Percentiles rank a stretch among this genome's conserved stretches.
phyloP scores from a whole-genome alignment of 2,329 filamentous ascomycete genomes.

The Pseudocercospora fijiensis region DNA sequence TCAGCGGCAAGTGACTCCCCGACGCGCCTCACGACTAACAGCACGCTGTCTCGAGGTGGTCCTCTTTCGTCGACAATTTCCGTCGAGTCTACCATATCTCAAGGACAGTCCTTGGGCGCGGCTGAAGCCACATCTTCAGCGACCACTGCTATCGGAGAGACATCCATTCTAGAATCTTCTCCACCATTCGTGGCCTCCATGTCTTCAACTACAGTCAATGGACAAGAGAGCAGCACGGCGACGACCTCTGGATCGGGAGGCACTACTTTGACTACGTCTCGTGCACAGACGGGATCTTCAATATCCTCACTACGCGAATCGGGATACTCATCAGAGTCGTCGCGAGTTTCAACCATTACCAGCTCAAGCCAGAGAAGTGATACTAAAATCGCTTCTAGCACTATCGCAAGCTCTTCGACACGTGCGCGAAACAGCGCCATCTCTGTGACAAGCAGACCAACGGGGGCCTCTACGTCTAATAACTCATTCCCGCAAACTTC shows the following conservation, averaged over 20 bases:
- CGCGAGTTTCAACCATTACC: not conserved
- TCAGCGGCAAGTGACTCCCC: not conserved
- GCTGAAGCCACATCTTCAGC: not conserved
- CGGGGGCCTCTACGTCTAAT: slow-evolving; percentile 17
- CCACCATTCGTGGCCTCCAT: not conserved
- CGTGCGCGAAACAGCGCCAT: slow-evolving; percentile 13
- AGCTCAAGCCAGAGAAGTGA: not conserved
- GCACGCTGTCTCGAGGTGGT: not conserved
- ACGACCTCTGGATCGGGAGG: not conserved
- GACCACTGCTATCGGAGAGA: not conserved
- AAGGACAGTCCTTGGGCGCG: not conserved
- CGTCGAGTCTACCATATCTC: not conserved
- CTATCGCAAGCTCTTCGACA: slow-evolving; percentile 1
- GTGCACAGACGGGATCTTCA: not conserved
- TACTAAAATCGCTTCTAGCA: not conserved
- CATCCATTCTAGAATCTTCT: not conserved
- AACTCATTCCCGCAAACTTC: slow-evolving; percentile 24
- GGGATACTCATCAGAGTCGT: not conserved
- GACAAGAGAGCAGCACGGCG: not conserved
- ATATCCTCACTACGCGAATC: not conserved
- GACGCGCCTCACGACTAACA: slow-evolving; percentile 1
- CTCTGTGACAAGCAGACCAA: not conserved
- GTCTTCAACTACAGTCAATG: not conserved
- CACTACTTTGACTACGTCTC: not conserved
- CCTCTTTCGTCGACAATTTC: not conserved